Evolutionary conservation across 805 yeast species (phyloP).

Genomic region (Blastobotrys mokoenaii): DNA sequence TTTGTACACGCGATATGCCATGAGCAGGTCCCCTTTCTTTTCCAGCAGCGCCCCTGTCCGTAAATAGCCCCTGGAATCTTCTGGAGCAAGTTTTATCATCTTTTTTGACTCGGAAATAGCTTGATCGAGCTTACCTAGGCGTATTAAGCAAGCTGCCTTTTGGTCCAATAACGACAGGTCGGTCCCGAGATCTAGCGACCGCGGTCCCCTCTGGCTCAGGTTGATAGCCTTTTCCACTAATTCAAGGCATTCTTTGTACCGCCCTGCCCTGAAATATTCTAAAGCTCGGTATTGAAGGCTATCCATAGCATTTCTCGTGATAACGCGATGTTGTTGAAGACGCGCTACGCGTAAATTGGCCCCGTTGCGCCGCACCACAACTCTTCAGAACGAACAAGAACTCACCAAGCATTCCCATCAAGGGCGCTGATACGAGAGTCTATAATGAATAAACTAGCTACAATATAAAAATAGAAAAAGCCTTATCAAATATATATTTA

Average conservation of each 20-base stretch:
- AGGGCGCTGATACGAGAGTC: no score
- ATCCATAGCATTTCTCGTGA: background rate
- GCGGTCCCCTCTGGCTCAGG: background rate
- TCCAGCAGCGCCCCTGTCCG: conserved; percentile 4
- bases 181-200: background rate
- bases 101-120: conserved; percentile 2
- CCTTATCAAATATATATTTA: no score
- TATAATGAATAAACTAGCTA: no score
- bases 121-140: background rate
- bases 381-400: no score
- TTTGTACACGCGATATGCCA: no score
- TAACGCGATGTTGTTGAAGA: background rate
- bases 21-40: background rate
- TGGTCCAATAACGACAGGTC: conserved; percentile 5
- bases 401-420: no score
- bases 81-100: conserved; percentile 5
- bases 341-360: no score
- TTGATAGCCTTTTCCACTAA: background rate
- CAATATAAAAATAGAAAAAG: no score
- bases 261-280: background rate
- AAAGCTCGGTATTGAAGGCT: background rate
- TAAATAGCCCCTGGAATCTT: conserved; percentile 6
- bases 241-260: background rate
- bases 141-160: conserved; percentile 5
- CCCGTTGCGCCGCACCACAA: no score